Base-by-base conservation (phyloP, 345 rosid genomes). In the Fremontodendron californicum region DNA sequence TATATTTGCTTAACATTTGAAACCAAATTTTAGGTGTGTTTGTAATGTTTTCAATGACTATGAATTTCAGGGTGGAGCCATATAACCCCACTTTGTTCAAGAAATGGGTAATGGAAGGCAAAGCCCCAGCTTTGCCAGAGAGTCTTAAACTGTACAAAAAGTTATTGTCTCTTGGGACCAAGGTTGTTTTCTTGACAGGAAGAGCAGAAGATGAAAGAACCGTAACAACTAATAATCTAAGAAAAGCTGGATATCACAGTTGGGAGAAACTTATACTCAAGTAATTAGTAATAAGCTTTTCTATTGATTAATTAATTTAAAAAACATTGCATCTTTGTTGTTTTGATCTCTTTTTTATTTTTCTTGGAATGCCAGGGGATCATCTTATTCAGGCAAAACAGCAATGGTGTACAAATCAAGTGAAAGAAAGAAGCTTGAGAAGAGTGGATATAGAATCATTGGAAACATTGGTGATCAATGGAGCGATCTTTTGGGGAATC, bases 391-490 rank as follows among this genome's bases (percentile, higher is more conserved):
- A 21, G 86, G 80, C 8, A 60, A 69, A 37, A 72, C 82, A 18
- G 78, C 89, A 15, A 11, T 80, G 1, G 74, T 3, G 0, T 88
- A 82, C 78, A 86, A 86, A 65, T 86, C 86, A 13, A 80, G 29
- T 13, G 78, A 78, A 31, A 81, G 89, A 21, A 54, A 33, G 68
- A 68, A 58, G 73, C 75, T 86, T 1, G 88, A 54, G 74, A 42
- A 71, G 71, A 37, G 77, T 19, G 88, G 91, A 73, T 86, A 82
- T 31, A 78, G 79, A 19, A 83, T 88, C 58, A 13, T 88, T 1
- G 89, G 88, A 2, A 88, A 86, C 54, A 83, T 81, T 2, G 89
- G 89, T 0, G 91, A 86, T 68, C 91, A 86, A 21, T 86, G 91
- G 89, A 84, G 85, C 52, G 89, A 84, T 68, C 10, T 86, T 5